Conservation (phyloP, 352 stramenopile genomes). For the Saprolegnia parasitica region DNA sequence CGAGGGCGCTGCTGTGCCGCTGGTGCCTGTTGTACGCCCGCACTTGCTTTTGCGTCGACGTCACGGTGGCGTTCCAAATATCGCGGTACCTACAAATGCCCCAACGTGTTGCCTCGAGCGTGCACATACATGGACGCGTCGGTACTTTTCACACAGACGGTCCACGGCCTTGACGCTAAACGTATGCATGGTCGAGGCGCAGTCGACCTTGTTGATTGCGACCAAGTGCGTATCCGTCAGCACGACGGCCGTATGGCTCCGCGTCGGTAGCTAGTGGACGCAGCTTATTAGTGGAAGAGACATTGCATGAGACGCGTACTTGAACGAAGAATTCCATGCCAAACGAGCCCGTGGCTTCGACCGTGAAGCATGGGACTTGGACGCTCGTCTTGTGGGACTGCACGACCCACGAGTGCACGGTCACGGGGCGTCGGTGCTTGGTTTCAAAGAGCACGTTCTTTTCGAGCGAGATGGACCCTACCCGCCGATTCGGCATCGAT, state of each 20-base stretch:
- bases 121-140: too few species aligned
- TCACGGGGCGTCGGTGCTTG: slow-evolving; percentile 53
- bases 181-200: slow-evolving; percentile 67
- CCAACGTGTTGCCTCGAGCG: too few species aligned
- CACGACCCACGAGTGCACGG: slow-evolving; percentile 49
- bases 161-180: slow-evolving; percentile 59
- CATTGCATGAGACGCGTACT: slow-evolving; percentile 14
- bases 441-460: slow-evolving; percentile 68
- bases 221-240: slow-evolving; percentile 54
- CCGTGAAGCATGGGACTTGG: slow-evolving; percentile 46
- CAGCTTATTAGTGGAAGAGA: background rate
- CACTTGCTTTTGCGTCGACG: slow-evolving; percentile 15
- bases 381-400: slow-evolving; percentile 50
- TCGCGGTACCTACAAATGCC: slow-evolving; percentile 35
- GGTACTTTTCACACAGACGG: slow-evolving; percentile 52
- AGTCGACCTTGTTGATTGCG: slow-evolving; percentile 64
- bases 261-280: slow-evolving; percentile 36
- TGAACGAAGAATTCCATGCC: slow-evolving; percentile 71
- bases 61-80: slow-evolving; percentile 34
- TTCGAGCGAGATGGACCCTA: slow-evolving; percentile 49
- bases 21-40: slow-evolving; percentile 32
- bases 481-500: background rate
- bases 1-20: slow-evolving; percentile 41
- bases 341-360: slow-evolving; percentile 53
- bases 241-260: slow-evolving; percentile 52